Base-by-base conservation (phyloP, 2,329 filamentous ascomycete species). In the Penicillium sp. region DNA sequence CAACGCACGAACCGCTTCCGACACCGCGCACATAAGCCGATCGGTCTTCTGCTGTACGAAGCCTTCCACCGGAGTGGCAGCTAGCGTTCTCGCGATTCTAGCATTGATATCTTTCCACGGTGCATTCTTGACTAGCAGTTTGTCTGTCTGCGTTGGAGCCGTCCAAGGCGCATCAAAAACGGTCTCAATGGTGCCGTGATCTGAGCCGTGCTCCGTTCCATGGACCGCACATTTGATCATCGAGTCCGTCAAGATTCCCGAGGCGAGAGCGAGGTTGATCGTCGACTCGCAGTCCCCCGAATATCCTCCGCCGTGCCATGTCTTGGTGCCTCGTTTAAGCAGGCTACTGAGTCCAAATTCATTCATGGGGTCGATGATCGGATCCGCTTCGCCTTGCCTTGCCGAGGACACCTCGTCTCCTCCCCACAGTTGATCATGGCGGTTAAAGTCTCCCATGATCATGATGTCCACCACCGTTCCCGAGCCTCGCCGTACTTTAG, bases 341-440 rank as follows among this genome's bases (percentile, higher is more conserved):
- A 76, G 57, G 62, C 71, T 74, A 26, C 53, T 54, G 4, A 76
- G 66, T 39, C 47, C 53, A 57, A 64, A 65, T 39, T 74, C 63
- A 58, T 57, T 69, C 61, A 76, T 75, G 8, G 76, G 60, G 49
- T 74, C 61, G 47, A 76, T 69, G 47, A 76, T 74, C 49, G 52
- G 58, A 49, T 74, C 65, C 24, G 65, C 73, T 64, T 76, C 69
- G 16, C 73, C 72, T 60, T 77, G 62, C 52, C 69, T 67, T 24
- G 58, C 59, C 44, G 69, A 64, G 26, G 69, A 72, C 20, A 71
- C 56, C 16, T 67, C 53, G 47, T 70, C 63, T 60, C 66, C 65
- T 59, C 61, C 66, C 64, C 60, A 71, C 35, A 71, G 54, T 59
- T 64, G 61, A 53, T 72, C 58, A 58, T 59, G n/a, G n/a, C n/a